Base-by-base conservation (phyloP, 1,139 yeast genomes). In the Magnusiomyces fungicola region DNA sequence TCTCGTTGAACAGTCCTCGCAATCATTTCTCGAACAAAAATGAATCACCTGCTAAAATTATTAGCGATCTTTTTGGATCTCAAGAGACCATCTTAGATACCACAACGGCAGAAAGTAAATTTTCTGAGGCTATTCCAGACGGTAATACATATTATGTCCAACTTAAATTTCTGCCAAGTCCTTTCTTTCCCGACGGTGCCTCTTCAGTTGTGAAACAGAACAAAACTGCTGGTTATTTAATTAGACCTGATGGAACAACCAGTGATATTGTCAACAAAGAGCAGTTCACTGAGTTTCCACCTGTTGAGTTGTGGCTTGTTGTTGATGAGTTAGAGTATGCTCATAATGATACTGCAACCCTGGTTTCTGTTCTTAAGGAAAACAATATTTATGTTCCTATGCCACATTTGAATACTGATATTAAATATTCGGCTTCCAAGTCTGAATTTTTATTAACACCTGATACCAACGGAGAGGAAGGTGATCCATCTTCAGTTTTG, bases 281-380 rank as follows among this genome's bases (percentile, higher is more conserved):
- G 19, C 48, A 53, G 21, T 53, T 54, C n/a, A 59, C 56, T 14
- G 60, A 65, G 46, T 70, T 70, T 49, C 83, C 83, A 0, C 78
- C 81, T 0, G 65, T 79, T 2, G 83, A 79, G 58, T 64, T 79
- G 46, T 76, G 81, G 78, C 64, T 75, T 48, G 75, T 73, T 43
- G 61, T 77, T 47, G 70, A 71, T 53, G 68, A 66, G 9, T 56
- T 62, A 32, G 69, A 68, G 19, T 63, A 56, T n/a, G 71, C 77
- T 1, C 74, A 73, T 47, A 53, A 69, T 45, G 71, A 69, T 29
- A 65, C 75, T 6, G 60, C 76, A 49, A 67, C 68, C 40, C 55
- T 76, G 3, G 71, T 76, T 4, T 67, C 79, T 0, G 78, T 75
- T 1, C 79, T 77, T 48, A 70, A 70, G 16, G 81, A 78, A 55